A percentile compares a stretch with the other conserved stretches of the same genome.
These are phyloP conservation scores for Coemansia sp. DNA, from an alignment of 192 early-diverging fungal genomes.

Conservation along the genomic window DNA sequence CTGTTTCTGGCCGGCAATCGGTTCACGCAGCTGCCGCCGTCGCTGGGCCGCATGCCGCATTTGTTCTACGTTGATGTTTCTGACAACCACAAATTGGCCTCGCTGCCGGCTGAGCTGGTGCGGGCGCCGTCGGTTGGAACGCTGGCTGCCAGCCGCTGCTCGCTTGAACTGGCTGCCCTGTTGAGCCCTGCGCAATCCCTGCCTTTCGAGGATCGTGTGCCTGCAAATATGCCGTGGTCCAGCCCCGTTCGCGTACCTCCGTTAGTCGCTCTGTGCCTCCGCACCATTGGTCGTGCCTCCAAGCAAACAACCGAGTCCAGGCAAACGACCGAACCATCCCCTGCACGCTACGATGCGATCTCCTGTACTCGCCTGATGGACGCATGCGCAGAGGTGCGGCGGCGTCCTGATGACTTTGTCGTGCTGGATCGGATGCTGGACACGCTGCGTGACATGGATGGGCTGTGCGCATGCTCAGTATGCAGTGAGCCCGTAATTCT, in stretches of 20 bases:
- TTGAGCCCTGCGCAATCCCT: background rate
- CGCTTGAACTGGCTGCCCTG: conserved; percentile 1
- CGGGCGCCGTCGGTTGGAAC: conserved; percentile 26
- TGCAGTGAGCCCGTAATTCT: conserved; percentile 26
- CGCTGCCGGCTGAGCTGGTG: conserved; percentile 35
- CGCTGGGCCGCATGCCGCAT: conserved; percentile 30
- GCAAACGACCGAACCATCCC: background rate
- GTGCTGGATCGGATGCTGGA: conserved; percentile 16
- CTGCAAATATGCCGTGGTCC: background rate
- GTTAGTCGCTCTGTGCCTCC: conserved; percentile 21
- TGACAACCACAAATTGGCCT: conserved; percentile 20
- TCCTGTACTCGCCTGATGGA: background rate
- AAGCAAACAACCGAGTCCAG: background rate
- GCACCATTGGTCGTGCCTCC: conserved; percentile 9
- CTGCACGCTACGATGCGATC: background rate
- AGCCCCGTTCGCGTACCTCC: conserved; percentile 10
- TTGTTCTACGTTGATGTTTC: conserved; percentile 50
- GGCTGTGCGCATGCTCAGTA: conserved; percentile 21
- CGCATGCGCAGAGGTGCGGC: conserved; percentile 27
- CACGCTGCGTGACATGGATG: conserved; percentile 10
- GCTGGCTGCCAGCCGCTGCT: conserved; percentile 36
- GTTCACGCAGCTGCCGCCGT: conserved; percentile 31
- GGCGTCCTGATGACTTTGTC: conserved; percentile 19
- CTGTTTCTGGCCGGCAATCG: conserved; percentile 36
- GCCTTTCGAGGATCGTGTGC: background rate